A percentile compares a stretch with the other conserved stretches of the same genome.
phyloP scores from a whole-genome alignment of 202 grass and related monocot genomes.

The Eragrostis tef region DNA sequence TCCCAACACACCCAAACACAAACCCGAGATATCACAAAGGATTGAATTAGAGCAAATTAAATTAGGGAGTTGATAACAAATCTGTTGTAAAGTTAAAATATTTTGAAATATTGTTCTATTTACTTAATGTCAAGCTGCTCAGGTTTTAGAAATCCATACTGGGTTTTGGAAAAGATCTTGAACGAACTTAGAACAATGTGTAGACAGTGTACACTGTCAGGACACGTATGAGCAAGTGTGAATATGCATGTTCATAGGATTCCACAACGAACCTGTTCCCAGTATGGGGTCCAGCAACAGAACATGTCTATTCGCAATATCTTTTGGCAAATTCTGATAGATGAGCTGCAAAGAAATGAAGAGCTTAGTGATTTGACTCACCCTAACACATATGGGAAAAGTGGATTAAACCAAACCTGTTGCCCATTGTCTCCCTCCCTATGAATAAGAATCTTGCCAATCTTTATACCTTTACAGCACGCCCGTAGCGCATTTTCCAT shows the following conservation, averaged over 20 bases:
- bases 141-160: background rate
- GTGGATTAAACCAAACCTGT: constrained; percentile 70
- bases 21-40: too few species aligned
- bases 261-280: constrained; percentile 88
- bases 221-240: background rate
- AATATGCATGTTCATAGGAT: constrained; percentile 40
- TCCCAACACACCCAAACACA: background rate
- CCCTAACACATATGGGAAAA: constrained; percentile 33
- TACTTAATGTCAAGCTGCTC: background rate
- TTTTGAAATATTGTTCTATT: constrained; percentile 2
- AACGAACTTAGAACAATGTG: constrained; percentile 9
- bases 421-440: constrained; percentile 92
- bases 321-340: constrained; percentile 96
- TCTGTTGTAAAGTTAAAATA: background rate
- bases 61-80: background rate
- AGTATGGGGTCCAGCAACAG: constrained; percentile 94
- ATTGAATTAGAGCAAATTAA: background rate
- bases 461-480: constrained; percentile 98
- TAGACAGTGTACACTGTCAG: background rate
- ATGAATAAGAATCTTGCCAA: constrained; percentile 98
- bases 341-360: constrained; percentile 73
- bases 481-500: constrained; percentile 95
- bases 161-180: background rate
- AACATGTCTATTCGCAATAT: constrained; percentile 91
- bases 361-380: constrained; percentile 45